Conservation (phyloP, 164 flowering plant genomes). For the Akebia trifoliata region DNA sequence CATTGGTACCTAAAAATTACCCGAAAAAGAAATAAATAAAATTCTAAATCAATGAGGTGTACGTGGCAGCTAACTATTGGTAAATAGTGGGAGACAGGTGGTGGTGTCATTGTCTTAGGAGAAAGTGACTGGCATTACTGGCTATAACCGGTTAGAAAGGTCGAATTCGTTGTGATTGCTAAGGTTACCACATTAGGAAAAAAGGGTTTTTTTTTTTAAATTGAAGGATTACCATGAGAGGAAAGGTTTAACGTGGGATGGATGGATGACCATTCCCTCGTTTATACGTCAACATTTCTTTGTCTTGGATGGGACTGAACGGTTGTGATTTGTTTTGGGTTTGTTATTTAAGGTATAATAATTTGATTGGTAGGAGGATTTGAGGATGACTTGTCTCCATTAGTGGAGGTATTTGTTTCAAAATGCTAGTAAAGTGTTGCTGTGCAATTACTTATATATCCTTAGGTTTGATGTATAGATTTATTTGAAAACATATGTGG, state of each 20-base stretch:
- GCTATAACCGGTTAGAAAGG: background rate
- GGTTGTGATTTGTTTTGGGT: background rate
- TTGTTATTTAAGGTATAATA: background rate
- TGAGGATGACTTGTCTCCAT: constrained; percentile 5
- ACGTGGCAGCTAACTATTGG: constrained; percentile 1
- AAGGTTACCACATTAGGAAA: constrained; percentile 22
- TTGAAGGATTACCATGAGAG: constrained; percentile 23
- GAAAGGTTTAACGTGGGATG: constrained; percentile 17
- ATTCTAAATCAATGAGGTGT: constrained; percentile 10
- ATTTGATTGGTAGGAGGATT: background rate
- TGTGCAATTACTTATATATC: no score
- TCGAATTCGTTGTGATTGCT: constrained; percentile 7
- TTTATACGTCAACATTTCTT: background rate
- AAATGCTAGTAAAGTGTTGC: no score
- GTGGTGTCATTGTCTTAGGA: background rate
- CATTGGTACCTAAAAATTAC: no score
- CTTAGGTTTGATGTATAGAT: no score
- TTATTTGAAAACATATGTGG: no score
- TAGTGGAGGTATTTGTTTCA: no score
- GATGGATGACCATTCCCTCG: background rate
- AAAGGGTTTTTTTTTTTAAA: constrained; percentile 13
- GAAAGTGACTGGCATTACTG: background rate
- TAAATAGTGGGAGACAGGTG: background rate
- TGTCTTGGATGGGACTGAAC: background rate
- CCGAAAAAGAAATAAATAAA: no score